Evolutionary conservation across 1,139 yeast genomes (phyloP).

Genomic region (Pichia sp.): DNA sequence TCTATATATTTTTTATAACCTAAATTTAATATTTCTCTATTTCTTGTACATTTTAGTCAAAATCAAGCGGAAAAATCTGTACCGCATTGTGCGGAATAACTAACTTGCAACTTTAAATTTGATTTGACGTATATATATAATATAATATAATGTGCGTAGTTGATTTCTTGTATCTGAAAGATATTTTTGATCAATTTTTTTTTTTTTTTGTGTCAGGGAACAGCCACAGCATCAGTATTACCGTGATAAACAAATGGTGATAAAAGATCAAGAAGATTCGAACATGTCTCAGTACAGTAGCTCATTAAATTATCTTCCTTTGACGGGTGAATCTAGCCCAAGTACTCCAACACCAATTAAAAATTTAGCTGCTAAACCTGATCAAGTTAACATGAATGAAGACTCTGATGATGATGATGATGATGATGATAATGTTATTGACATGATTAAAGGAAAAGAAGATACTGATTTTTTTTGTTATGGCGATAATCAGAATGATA

Average conservation of each 20-base stretch:
- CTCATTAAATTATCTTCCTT: not conserved
- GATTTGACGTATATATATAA: no score
- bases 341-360: not conserved
- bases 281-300: not conserved
- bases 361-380: not conserved
- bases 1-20: not conserved
- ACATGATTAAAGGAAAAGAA: not conserved
- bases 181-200: no score
- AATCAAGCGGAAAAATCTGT: no score
- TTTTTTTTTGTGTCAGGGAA: no score
- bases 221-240: no score
- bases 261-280: not conserved
- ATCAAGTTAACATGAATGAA: not conserved
- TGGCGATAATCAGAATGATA: slow-evolving; percentile 3
- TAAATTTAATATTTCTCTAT: no score
- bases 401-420: not conserved
- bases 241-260: no score
- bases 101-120: no score
- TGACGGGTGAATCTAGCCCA: slow-evolving; percentile 3
- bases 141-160: no score
- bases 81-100: no score
- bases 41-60: no score
- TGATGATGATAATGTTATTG: slow-evolving; percentile 1
- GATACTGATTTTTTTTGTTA: slow-evolving; percentile 6
- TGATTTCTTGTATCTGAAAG: no score